Evolutionary conservation across 2,329 filamentous ascomycete genomes (phyloP).

Genomic region (Exophiala viscosa): DNA sequence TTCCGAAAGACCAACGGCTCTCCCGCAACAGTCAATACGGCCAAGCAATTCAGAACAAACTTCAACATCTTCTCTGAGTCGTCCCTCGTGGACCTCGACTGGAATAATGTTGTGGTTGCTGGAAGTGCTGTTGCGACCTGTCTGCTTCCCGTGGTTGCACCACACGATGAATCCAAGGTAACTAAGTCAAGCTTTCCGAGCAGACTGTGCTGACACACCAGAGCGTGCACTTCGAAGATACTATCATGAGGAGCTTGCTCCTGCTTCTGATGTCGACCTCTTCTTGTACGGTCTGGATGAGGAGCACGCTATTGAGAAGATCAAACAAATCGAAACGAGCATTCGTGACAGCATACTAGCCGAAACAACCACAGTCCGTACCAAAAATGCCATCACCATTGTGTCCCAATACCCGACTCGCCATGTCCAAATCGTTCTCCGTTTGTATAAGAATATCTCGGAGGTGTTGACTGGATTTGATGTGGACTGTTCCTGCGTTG

Average conservation of each 20-base stretch:
- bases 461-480: conserved; percentile 87
- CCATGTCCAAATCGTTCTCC: conserved; percentile 80
- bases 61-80: conserved; percentile 80
- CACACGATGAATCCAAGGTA: conserved; percentile 59
- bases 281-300: conserved; percentile 79
- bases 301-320: conserved; percentile 75
- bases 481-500: conserved; percentile 77
- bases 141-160: conserved; percentile 65
- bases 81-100: conserved; percentile 70
- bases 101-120: conserved; percentile 76
- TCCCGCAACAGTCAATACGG: conserved; percentile 62
- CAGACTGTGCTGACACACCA: not conserved
- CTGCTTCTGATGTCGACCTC: conserved; percentile 81
- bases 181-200: not conserved
- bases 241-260: conserved; percentile 76
- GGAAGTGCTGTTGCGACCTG: conserved; percentile 79
- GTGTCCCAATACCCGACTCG: conserved; percentile 78
- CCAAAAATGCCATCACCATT: conserved; percentile 84
- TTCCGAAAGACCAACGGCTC: conserved; percentile 61
- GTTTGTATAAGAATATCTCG: conserved; percentile 77
- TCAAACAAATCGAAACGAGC: conserved; percentile 72
- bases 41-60: conserved; percentile 72
- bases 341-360: conserved; percentile 72
- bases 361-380: conserved; percentile 80
- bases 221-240: conserved; percentile 55